Percentiles rank a stretch among this genome's conserved stretches.
phyloP scores from a whole-genome alignment of 805 yeast genomes.

The Saccharomyces kudriavzevii region DNA sequence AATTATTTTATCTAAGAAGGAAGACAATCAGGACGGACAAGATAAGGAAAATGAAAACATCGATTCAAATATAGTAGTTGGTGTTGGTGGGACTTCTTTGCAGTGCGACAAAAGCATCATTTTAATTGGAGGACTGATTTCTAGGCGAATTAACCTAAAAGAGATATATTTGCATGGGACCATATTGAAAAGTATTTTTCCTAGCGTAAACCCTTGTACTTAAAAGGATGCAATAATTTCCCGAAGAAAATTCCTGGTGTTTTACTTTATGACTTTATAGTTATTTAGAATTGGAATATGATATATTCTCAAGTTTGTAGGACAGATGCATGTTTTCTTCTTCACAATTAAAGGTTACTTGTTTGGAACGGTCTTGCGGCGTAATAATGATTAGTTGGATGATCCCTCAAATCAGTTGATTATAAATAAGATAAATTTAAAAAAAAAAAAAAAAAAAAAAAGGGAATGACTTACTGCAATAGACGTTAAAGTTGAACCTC shows the following conservation, averaged over 20 bases:
- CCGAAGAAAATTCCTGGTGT: too few species aligned
- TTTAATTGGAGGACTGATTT: slow-evolving; percentile 15
- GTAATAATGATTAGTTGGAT: neutral
- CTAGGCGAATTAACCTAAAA: slow-evolving; percentile 5
- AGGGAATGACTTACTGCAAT: neutral
- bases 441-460: neutral
- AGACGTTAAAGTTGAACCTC: neutral
- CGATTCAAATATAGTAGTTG: neutral
- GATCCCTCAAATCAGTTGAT: neutral
- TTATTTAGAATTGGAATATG: neutral
- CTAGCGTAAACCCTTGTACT: slow-evolving; percentile 1
- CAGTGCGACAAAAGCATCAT: slow-evolving; percentile 9
- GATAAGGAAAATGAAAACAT: neutral
- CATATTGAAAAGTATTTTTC: slow-evolving; percentile 12
- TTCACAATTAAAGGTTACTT: neutral
- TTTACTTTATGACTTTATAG: neutral
- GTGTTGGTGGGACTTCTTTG: slow-evolving; percentile 7
- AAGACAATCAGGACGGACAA: neutral
- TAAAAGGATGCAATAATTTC: neutral
- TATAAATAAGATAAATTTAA: too few species aligned
- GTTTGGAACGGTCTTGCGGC: too few species aligned
- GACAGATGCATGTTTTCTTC: neutral
- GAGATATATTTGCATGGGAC: slow-evolving; percentile 15
- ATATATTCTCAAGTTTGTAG: neutral
- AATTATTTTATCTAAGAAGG: neutral